Evolutionary conservation across 2,329 filamentous ascomycete genomes (phyloP), one percentile per base, ranked within the genome.

Genomic region (Fusarium temperatum): DNA sequence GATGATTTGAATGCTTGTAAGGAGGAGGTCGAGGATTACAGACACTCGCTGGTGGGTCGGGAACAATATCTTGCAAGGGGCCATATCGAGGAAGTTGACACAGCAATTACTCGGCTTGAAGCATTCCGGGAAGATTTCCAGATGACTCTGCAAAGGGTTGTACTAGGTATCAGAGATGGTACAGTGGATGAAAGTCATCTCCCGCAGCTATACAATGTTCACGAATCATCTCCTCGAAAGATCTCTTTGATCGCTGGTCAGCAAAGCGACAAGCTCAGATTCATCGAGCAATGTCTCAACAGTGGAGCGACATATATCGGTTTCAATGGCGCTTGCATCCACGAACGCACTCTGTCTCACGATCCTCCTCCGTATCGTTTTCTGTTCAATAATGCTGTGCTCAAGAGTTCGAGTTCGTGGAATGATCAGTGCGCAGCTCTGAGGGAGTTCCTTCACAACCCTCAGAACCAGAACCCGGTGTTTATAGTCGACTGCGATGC

Each of bases 401-500:
- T 70, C 38, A 38, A 66, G 14, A 32, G 36, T 6, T 51, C 63
- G 3, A 53, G 48, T 6, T 35, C 47, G 1, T 76, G 70, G 75
- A 28, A 30, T 2, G 51, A 66, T 0, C 61, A 70, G 10, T 41
- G 20, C 3, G 11, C 24, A 10, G 8, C 60, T 5, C 18, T 76
- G 6, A 42, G 63, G 11, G 55, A 69, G 6, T 32, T 76, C 5
- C 36, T 76, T 3, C 20, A 42, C 1, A 54, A 54, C 9, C 30
- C 45, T 1, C 45, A 32, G 3, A 50, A 47, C 8, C 17, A 13
- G 1, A 63, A 50, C 6, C 75, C 62, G 1, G 51, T 76, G 0
- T 76, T 67, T 24, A 60, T 77, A 18, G 42, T 74, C n/a, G 75
- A 76, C 6, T 65, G 71, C 11, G 75, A 76, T 15, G 64, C 72